Percentiles rank a stretch among this genome's conserved stretches.
Conservation (phyloP, 495 filamentous ascomycete genomes). For the Penicillium chermesinum region DNA sequence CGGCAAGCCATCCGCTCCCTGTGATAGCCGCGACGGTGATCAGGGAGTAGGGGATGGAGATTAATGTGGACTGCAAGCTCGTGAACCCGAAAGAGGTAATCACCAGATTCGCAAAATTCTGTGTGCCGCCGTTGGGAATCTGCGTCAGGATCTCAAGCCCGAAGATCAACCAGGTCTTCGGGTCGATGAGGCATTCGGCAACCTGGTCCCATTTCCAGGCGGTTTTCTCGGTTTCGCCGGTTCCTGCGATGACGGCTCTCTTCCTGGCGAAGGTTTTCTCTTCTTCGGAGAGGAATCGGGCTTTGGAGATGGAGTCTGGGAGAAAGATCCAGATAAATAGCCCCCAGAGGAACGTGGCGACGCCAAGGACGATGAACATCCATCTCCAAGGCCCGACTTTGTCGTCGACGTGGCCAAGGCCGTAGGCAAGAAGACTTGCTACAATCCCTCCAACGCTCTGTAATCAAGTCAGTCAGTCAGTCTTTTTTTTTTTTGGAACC, state of each 20-base stretch:
- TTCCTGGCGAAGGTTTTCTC: conserved; percentile 53
- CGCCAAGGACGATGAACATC: conserved; percentile 49
- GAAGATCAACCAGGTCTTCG: conserved; percentile 57
- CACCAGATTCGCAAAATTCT: conserved; percentile 43
- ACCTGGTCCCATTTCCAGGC: conserved; percentile 52
- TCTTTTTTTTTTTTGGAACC: too few species aligned
- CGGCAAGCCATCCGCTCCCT: conserved; percentile 35
- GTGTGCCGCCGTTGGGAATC: conserved; percentile 41
- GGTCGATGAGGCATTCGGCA: conserved; percentile 49
- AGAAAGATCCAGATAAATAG: conserved; percentile 50
- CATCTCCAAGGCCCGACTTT: conserved; percentile 48
- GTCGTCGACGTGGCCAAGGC: conserved; percentile 47
- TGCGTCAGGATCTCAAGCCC: conserved; percentile 50
- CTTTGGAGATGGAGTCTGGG: conserved; percentile 57
- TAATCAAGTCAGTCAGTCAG: too few species aligned
- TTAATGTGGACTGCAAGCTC: conserved; percentile 34
- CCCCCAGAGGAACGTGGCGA: conserved; percentile 51
- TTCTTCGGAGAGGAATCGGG: conserved; percentile 50
- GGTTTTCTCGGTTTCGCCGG: conserved; percentile 48
- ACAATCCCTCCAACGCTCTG: conserved; percentile 49
- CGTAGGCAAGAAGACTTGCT: conserved; percentile 54
- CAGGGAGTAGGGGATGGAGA: conserved; percentile 39
- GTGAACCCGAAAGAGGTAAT: conserved; percentile 43
- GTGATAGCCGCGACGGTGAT: conserved; percentile 35
- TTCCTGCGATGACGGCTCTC: conserved; percentile 37